Evolutionary conservation across 345 rosid species (phyloP).

Genomic region (Acer negundo): DNA sequence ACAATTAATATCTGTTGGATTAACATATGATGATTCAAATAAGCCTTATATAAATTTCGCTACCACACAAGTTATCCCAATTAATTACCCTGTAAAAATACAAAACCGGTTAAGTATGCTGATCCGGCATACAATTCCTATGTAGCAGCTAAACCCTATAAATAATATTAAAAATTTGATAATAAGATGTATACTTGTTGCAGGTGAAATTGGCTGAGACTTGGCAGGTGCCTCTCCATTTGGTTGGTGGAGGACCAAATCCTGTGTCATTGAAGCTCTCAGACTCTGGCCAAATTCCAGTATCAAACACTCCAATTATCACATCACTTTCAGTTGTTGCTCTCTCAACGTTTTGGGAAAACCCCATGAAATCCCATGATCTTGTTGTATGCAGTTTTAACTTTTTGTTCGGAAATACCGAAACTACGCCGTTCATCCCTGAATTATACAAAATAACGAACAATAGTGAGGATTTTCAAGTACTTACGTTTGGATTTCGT

Average conservation of each 20-base stretch:
- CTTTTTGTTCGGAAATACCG: constrained; percentile 29
- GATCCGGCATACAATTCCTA: too few relatives aligned
- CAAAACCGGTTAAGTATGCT: too few relatives aligned
- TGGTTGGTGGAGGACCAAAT: constrained; percentile 27
- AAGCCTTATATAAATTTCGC: too few relatives aligned
- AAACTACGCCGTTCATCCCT: constrained; percentile 26
- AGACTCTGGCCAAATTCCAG: constrained; percentile 32
- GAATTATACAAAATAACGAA: background rate
- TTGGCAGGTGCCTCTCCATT: constrained; percentile 31
- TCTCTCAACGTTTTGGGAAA: background rate
- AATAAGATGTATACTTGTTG: constrained; percentile 20
- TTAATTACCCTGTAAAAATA: too few relatives aligned
- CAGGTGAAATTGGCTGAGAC: constrained; percentile 26
- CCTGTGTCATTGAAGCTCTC: constrained; percentile 32
- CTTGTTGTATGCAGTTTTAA: constrained; percentile 26
- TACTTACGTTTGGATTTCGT: background rate
- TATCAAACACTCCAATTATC: constrained; percentile 16
- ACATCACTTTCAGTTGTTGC: constrained; percentile 5
- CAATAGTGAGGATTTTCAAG: background rate
- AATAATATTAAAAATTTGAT: background rate
- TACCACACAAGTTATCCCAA: too few relatives aligned
- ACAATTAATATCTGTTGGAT: too few relatives aligned
- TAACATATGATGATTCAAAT: too few relatives aligned
- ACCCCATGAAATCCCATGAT: constrained; percentile 32
- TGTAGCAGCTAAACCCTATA: too few relatives aligned